Evolutionary conservation across 129 eudicot species (phyloP), one percentile per base, ranked within the genome.

Genomic region (Tanacetum coccineum): DNA sequence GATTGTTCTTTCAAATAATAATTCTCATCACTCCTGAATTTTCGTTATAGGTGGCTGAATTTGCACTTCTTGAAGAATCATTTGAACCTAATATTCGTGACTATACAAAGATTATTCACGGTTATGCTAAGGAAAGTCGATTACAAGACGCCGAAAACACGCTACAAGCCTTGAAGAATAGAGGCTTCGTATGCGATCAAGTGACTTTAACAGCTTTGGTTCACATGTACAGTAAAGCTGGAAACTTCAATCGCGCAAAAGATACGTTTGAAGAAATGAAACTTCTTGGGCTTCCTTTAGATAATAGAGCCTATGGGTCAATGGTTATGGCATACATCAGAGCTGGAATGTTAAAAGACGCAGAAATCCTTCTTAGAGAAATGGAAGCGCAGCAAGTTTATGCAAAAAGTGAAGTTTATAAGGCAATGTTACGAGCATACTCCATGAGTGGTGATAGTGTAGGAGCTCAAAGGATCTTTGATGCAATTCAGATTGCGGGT

Each of bases 171-270:
- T 86, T 93, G 98, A 89, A 80, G 54, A 70, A 39, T 18, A 68
- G 81, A 78, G 95, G 90, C 36, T 78, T 88, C 21, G 45, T 71
- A 19, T 84, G 89, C 67, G 98, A 89, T 71, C 95, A 88, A 67
- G 96, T 89, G 48, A 88, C 82, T 30, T 74, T 93, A 42, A 93
- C 98, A 12, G 80, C 96, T 65, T 77, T 89, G 69, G 70, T 93
- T 45, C 98, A 93, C 83, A 88, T 93, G 96, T 88, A 93, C 80
- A 93, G 96, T 79, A 93, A 93, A 72, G 74, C 95, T 19, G 92
- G 98, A 19, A 82, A 84, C 60, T 80, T 88, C 62, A 73, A 80
- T 64, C 82, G 57, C 42, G 98, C 98, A 2, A 87, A 88, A 77
- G 81, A 76, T 4, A 46, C 79, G 9, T 93, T 88, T 26, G 83